Percentiles rank a stretch among this genome's conserved stretches.
phyloP scores from a whole-genome alignment of 306 rosid species.

The Neltuma alba region DNA sequence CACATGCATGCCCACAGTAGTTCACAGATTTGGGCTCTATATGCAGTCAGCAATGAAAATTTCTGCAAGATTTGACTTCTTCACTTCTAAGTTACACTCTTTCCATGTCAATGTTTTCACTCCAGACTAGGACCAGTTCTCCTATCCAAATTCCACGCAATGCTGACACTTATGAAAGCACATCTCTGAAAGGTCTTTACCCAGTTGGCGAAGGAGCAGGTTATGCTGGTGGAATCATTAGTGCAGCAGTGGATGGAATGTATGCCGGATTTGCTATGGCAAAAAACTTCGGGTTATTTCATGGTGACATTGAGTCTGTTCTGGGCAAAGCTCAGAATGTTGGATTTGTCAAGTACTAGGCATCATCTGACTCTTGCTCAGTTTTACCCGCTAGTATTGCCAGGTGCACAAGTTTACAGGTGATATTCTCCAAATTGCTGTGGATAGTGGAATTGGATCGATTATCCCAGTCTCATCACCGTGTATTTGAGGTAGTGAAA shows the following conservation, averaged over 20 bases:
- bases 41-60: slow-evolving; percentile 7
- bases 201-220: slow-evolving; percentile 99
- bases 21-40: slow-evolving; percentile 19
- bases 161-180: slow-evolving; percentile 74
- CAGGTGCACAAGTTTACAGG: slow-evolving; percentile 6
- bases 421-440: slow-evolving; percentile 31
- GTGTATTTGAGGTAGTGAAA: slow-evolving; percentile 25
- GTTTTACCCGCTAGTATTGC: slow-evolving; percentile 29
- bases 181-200: slow-evolving; percentile 77
- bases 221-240: slow-evolving; percentile 96
- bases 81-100: slow-evolving; percentile 17
- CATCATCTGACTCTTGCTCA: slow-evolving; percentile 20
- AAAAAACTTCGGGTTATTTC: slow-evolving; percentile 54
- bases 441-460: slow-evolving; percentile 30
- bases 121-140: slow-evolving; percentile 95
- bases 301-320: slow-evolving; percentile 68
- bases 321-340: slow-evolving; percentile 74
- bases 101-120: slow-evolving; percentile 29
- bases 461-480: slow-evolving; percentile 11
- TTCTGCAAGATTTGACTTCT: not conserved
- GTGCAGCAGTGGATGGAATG: slow-evolving; percentile 98
- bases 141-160: slow-evolving; percentile 84
- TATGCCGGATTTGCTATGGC: slow-evolving; percentile 88
- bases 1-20: not conserved
- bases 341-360: slow-evolving; percentile 74